Base-by-base conservation (phyloP, 2,329 filamentous ascomycete genomes). In the Neophaeococcomyces mojaviensis region DNA sequence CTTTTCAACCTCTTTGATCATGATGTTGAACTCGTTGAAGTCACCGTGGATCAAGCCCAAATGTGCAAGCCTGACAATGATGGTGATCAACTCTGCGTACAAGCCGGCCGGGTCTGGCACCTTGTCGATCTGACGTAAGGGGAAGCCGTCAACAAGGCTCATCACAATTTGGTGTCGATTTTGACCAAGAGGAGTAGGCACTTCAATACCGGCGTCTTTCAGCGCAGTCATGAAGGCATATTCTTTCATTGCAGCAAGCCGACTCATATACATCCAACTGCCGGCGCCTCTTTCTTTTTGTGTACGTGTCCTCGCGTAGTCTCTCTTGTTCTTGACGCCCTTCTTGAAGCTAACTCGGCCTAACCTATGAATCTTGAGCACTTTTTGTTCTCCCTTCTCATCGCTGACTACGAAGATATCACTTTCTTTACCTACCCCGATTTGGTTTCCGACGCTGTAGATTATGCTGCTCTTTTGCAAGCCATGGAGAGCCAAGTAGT, bases 11-110 rank as follows among this genome's bases (percentile, higher is more conserved):
- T 97, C 90, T 61, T 92, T 88, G 63, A 98, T 82, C 28, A 98
- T 72, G 53, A 98, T 90, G 64, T 98, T 98, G 75, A 98, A 98
- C 66, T 98, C 94, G 70, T 98, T 98, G 71, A 94, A 98, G 64
- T 98, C 92, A 51, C 92, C 92, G 62, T 98, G 92, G 51, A 98
- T 98, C 39, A 98, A 71, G 5, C 92, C 92, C 56, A 89, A 81
- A 51, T 80, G 80, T 4, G 92, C 90, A 33, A 98, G 74, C 22
- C 82, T 78, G 35, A 98, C 71, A 46, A 98, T 88, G 57, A 96
- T 78, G 34, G 80, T 76, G 60, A 98, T 94, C 28, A 98, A 72
- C 50, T 97, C 88, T n/a, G 82, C 82, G 62, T 98, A 98, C 4
- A 98, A 74, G n/a, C 70, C 70, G 2, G 88, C 86, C 0, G 90